Evolutionary conservation across 2,329 filamentous ascomycete species (phyloP).

Genomic region (Scytalidium sp.): DNA sequence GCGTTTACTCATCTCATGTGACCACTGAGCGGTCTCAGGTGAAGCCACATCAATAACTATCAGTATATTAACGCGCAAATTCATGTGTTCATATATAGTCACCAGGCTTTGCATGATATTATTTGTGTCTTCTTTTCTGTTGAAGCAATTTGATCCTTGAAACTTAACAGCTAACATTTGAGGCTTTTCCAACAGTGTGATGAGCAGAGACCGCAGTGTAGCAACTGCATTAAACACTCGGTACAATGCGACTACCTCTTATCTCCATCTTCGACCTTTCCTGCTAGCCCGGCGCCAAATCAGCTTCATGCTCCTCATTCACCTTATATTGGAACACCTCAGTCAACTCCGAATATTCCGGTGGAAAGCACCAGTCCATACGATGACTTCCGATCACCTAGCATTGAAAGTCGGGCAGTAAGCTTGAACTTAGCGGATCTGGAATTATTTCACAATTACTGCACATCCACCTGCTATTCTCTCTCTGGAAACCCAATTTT

Average conservation of each 20-base stretch:
- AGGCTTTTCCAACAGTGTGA: slow-evolving; percentile 32
- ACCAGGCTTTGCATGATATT: not conserved
- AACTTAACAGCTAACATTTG: not conserved
- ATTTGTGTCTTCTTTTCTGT: not conserved
- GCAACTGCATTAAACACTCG: slow-evolving; percentile 38
- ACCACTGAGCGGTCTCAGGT: not conserved
- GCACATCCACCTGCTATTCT: slow-evolving; percentile 45
- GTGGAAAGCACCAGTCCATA: not conserved
- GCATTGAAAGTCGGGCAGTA: not conserved
- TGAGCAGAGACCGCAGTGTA: slow-evolving; percentile 35
- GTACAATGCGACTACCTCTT: slow-evolving; percentile 34
- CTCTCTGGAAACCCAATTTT: slow-evolving; percentile 38
- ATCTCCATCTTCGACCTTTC: slow-evolving; percentile 8
- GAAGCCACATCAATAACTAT: not conserved
- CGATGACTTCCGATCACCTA: not conserved
- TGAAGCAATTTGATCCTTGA: not conserved
- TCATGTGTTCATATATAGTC: not conserved
- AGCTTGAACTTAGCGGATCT: slow-evolving; percentile 40
- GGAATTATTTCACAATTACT: slow-evolving; percentile 52
- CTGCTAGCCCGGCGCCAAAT: slow-evolving; percentile 6
- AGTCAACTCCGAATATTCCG: not conserved
- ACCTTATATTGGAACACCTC: slow-evolving; percentile 1
- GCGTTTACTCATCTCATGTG: not conserved
- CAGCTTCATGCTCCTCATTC: slow-evolving; percentile 4
- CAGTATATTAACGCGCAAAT: slow-evolving; percentile 3